A percentile compares a stretch with the other conserved stretches of the same genome.
These are phyloP conservation scores for Stephanodiscus triporus DNA, from an alignment of 108 stramenopile genomes.

Conservation along the genomic window DNA sequence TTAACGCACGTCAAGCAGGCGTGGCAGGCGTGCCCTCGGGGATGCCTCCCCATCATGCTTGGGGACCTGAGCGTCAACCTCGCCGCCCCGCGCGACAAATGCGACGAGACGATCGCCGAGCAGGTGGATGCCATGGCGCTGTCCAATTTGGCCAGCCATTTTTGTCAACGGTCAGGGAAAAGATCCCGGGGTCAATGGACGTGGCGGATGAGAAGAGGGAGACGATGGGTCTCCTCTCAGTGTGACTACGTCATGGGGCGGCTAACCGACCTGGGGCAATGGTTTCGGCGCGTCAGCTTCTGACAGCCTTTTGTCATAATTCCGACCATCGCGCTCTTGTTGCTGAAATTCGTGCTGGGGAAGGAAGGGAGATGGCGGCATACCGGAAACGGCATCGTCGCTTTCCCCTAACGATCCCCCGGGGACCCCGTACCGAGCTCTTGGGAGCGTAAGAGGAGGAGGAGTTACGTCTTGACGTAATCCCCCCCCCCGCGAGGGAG, in stretches of 20 bases:
- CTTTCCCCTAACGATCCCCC: neutral
- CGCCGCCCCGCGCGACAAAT: neutral
- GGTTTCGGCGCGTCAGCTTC: neutral
- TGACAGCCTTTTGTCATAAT: neutral
- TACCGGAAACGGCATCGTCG: neutral
- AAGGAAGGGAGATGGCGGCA: neutral
- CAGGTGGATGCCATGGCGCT: constrained; percentile 4
- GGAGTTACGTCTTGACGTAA: neutral
- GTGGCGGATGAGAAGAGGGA: neutral
- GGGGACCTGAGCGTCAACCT: constrained; percentile 7
- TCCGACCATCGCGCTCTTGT: neutral
- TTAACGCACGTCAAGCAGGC: neutral
- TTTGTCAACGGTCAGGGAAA: neutral
- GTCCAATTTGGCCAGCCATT: neutral
- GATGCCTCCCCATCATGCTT: neutral
- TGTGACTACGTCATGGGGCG: neutral
- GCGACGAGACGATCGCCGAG: constrained; percentile 1
- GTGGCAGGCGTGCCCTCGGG: neutral
- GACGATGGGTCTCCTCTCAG: neutral
- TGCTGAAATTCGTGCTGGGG: neutral
- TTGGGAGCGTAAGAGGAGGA: neutral
- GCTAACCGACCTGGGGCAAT: neutral
- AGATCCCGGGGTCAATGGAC: neutral
- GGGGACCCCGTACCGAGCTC: neutral
- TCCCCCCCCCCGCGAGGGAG: neutral